Evolutionary conservation across 208 protist species (phyloP), one percentile per base, ranked within the genome.

Genomic region (Leishmania arabica): DNA sequence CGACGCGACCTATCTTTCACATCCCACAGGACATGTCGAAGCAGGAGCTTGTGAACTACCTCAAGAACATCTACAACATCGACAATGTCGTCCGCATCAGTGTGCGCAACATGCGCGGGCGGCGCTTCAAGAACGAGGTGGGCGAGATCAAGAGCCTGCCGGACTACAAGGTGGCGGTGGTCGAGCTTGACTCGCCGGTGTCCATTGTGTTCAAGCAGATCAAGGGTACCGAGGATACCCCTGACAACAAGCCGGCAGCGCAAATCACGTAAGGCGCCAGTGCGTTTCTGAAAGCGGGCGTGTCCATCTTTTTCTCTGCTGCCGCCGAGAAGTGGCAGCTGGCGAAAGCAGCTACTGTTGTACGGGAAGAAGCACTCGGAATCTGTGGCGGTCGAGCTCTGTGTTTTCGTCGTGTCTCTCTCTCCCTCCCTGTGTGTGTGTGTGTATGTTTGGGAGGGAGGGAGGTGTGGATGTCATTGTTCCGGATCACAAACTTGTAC

Each of bases 61-160:
- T 97, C 49, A 88, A 86, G 78, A 95, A 96, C 78, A 90, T 97
- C 24, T 96, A 97, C 80, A 79, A 86, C 70, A 93, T 97, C 47
- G 93, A 97, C 81, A 95, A 95, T 60, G 77, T 97, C 31, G 90
- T 96, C 24, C 88, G 85, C 54, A 88, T 97, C 19, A 34, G 77
- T 21, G 90, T 95, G 37, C 90, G 91, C 76, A 97, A 97, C 80
- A 64, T 89, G 76, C 88, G 89, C 11, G 93, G 93, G 40, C 87
- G 85, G 42, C 90, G 90, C 6, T 97, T 92, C 78, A 97, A 97
- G 77, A 97, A 97, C 71, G 95, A 97, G 75, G 88, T 97, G 40
- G 95, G 95, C 58, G 85, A 88, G 71, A 95, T 97, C 66, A 96
- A 95, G 84, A 86, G 66, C 42, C 73, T 95, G 84, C 86, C 89